phyloP scores from a whole-genome alignment of 2,329 filamentous ascomycete genomes.

The Huntiella decipiens region DNA sequence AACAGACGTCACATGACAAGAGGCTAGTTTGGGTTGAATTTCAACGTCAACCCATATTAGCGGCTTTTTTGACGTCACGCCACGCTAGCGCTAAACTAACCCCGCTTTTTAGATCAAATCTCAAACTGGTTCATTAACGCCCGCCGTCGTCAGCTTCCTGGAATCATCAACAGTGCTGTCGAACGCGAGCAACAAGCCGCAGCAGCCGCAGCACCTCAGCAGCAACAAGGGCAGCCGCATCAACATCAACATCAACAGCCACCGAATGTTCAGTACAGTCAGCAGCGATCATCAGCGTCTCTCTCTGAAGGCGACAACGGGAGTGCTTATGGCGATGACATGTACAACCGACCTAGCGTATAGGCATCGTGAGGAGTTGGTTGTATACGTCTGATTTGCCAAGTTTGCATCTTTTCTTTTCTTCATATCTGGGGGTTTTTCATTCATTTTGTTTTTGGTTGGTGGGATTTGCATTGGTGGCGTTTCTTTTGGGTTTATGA shows the following conservation, averaged over 20 bases:
- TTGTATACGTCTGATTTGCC: not conserved
- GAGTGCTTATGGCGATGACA: conserved; percentile 25
- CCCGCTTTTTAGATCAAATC: conserved; percentile 37
- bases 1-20: no score
- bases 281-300: conserved; percentile 17
- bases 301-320: conserved; percentile 29
- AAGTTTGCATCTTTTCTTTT: conserved; percentile 4
- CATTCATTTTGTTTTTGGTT: not conserved
- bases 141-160: conserved; percentile 43
- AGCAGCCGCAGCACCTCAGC: conserved; percentile 10
- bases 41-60: no score
- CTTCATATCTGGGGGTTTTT: conserved; percentile 1
- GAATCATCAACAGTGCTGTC: conserved; percentile 35
- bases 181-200: conserved; percentile 30
- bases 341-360: conserved; percentile 28
- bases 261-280: not conserved
- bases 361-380: conserved; percentile 13
- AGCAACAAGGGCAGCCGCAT: no score
- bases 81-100: not conserved
- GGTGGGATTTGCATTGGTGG: not conserved
- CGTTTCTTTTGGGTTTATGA: not conserved
- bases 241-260: conserved; percentile 14
- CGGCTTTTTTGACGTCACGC: no score
- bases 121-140: conserved; percentile 73
- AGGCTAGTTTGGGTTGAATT: no score